Conservation (phyloP, 2,329 filamentous ascomycete species). For the Rutstroemia sp. region DNA sequence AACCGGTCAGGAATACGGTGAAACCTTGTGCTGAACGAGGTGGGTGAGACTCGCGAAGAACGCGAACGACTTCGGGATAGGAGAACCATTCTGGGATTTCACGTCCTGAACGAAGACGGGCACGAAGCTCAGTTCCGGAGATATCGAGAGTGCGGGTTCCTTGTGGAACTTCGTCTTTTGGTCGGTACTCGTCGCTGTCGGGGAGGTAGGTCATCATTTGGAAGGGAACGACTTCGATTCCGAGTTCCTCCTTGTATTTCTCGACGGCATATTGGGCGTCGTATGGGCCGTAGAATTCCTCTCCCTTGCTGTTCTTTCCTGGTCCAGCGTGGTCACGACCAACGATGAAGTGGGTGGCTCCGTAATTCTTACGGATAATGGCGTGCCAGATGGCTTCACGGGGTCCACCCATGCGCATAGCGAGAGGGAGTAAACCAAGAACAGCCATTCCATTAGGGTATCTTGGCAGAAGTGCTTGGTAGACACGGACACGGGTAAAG, state of each 20-base stretch:
- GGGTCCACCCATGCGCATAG: constrained; percentile 98
- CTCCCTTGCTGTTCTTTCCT: constrained; percentile 94
- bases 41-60: constrained; percentile 93
- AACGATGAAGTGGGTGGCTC: constrained; percentile 98
- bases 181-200: constrained; percentile 92
- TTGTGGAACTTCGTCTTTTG: constrained; percentile 79
- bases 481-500: constrained; percentile 97
- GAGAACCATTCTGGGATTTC: constrained; percentile 99
- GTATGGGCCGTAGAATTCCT: constrained; percentile 97
- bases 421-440: constrained; percentile 85
- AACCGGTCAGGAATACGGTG: constrained; percentile 96
- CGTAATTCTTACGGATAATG: constrained; percentile 99
- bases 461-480: constrained; percentile 90
- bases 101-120: constrained; percentile 81
- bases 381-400: constrained; percentile 99
- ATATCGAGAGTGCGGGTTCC: constrained; percentile 84
- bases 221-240: constrained; percentile 98
- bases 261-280: constrained; percentile 94
- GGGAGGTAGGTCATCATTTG: constrained; percentile 99
- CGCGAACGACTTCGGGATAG: constrained; percentile 95
- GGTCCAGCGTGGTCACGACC: constrained; percentile 97
- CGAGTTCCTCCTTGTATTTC: constrained; percentile 93
- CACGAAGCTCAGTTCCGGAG: constrained; percentile 83
- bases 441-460: constrained; percentile 99
- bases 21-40: constrained; percentile 88